Percentiles rank a stretch among this genome's conserved stretches.
Evolutionary conservation across 352 stramenopile species (phyloP).

Genomic region (Globisporangium paddicum): DNA sequence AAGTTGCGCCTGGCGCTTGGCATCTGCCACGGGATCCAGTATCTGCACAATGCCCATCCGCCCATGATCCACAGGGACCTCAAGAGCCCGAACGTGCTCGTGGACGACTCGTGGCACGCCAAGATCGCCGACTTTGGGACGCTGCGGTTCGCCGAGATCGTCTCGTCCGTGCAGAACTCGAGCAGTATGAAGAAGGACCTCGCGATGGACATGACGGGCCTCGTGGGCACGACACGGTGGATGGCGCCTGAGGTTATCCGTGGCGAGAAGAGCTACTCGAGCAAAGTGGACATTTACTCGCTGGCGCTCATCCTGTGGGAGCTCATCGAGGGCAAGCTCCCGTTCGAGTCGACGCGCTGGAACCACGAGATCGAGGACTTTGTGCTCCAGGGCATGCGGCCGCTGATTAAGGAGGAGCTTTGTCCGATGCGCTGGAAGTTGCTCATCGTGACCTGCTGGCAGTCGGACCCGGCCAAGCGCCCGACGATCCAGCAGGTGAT

Average conservation of each 20-base stretch:
- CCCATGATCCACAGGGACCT: conserved; percentile 91
- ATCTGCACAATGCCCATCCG: conserved; percentile 86
- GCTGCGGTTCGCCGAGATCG: conserved; percentile 82
- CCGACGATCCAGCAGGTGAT: conserved; percentile 88
- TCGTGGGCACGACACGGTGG: conserved; percentile 86
- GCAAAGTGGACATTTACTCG: conserved; percentile 89
- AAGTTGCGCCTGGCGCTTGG: conserved; percentile 74
- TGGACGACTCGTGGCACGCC: conserved; percentile 86
- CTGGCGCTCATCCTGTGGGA: conserved; percentile 87
- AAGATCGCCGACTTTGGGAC: conserved; percentile 91
- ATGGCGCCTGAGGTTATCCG: conserved; percentile 89
- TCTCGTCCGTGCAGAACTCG: conserved; percentile 60
- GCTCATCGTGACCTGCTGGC: conserved; percentile 81
- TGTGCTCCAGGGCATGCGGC: conserved; percentile 64
- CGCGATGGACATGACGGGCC: conserved; percentile 74
- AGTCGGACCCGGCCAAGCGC: conserved; percentile 68
- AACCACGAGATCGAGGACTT: conserved; percentile 86
- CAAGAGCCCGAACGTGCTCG: conserved; percentile 88
- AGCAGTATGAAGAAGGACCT: conserved; percentile 22
- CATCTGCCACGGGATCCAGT: conserved; percentile 86
- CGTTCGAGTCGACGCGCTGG: conserved; percentile 79
- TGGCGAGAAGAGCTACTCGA: conserved; percentile 82
- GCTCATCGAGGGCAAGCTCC: conserved; percentile 78
- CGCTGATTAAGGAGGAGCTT: conserved; percentile 56
- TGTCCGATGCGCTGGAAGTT: conserved; percentile 77